Evolutionary conservation across 345 rosid species (phyloP).

Genomic region (Brassica carinata): DNA sequence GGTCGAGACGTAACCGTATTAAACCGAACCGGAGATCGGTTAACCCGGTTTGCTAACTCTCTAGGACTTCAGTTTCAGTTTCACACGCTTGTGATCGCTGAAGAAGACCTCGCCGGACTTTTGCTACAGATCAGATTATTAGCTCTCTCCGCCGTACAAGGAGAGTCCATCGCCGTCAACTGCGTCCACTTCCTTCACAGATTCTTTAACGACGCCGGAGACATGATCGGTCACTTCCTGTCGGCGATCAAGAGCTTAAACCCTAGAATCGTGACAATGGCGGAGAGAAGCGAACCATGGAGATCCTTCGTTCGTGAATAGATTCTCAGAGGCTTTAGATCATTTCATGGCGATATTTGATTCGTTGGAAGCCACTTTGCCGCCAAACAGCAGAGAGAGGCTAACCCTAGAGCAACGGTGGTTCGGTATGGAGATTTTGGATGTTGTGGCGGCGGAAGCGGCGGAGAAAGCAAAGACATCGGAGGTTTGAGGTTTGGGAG

Average conservation of each 20-base stretch:
- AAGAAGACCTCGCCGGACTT: slow-evolving; percentile 54
- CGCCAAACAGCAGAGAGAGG: slow-evolving; percentile 85
- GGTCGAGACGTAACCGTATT: slow-evolving; percentile 65
- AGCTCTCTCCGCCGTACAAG: slow-evolving; percentile 53
- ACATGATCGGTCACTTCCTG: slow-evolving; percentile 52
- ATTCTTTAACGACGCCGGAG: slow-evolving; percentile 54
- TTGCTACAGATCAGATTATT: slow-evolving; percentile 48
- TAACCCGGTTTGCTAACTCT: slow-evolving; percentile 73
- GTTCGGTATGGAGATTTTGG: slow-evolving; percentile 85
- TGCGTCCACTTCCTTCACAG: slow-evolving; percentile 73
- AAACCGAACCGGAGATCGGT: slow-evolving; percentile 82
- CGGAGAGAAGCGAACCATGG: slow-evolving; percentile 78
- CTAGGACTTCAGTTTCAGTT: slow-evolving; percentile 81
- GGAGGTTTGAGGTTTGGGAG: slow-evolving; percentile 77
- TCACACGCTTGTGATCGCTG: slow-evolving; percentile 64
- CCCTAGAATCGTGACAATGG: slow-evolving; percentile 82
- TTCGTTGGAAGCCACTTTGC: slow-evolving; percentile 89
- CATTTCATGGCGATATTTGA: slow-evolving; percentile 76
- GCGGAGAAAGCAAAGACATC: slow-evolving; percentile 63
- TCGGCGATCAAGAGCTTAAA: slow-evolving; percentile 63
- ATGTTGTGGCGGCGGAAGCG: slow-evolving; percentile 68
- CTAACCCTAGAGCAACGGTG: slow-evolving; percentile 76
- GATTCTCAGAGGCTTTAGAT: slow-evolving; percentile 82
- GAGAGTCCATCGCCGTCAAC: slow-evolving; percentile 75
- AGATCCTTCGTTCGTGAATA: slow-evolving; percentile 61